A percentile compares a stretch with the other conserved stretches of the same genome.
Conservation (phyloP, 345 rosid species). For the Eucalyptus victrix region DNA sequence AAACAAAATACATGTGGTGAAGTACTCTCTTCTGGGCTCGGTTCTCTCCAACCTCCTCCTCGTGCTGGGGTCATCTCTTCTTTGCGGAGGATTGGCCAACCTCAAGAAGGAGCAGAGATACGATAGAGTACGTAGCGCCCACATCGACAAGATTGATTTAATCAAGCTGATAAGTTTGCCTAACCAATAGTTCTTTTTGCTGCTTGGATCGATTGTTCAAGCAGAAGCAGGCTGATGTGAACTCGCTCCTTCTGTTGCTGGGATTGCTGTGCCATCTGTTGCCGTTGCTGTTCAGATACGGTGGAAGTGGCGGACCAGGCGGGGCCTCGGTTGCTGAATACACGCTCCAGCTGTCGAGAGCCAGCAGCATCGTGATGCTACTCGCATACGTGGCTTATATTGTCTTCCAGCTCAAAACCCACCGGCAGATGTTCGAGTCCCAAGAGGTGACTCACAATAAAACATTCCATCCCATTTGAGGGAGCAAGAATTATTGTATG, state of each 20-base stretch:
- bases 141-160: neutral
- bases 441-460: constrained; percentile 23
- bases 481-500: neutral
- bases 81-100: constrained; percentile 78
- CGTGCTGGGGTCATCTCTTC: constrained; percentile 82
- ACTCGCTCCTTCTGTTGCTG: constrained; percentile 54
- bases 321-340: constrained; percentile 7
- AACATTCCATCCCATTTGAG: neutral
- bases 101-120: constrained; percentile 59
- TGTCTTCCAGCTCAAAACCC: constrained; percentile 78
- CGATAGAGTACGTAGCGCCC: constrained; percentile 45
- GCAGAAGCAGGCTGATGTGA: constrained; percentile 89
- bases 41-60: constrained; percentile 82
- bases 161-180: neutral
- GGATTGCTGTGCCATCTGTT: constrained; percentile 70
- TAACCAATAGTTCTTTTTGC: neutral
- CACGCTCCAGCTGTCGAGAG: constrained; percentile 60
- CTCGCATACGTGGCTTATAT: constrained; percentile 66
- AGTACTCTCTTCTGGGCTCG: constrained; percentile 82
- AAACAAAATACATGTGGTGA: constrained; percentile 59
- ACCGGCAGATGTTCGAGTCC: constrained; percentile 45
- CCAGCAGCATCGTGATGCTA: constrained; percentile 78
- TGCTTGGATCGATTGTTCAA: neutral
- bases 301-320: constrained; percentile 2
- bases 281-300: constrained; percentile 51